These are phyloP conservation scores for Phialocephala sp. DNA, from an alignment of 2,329 filamentous ascomycete species.

Conservation along the genomic window DNA sequence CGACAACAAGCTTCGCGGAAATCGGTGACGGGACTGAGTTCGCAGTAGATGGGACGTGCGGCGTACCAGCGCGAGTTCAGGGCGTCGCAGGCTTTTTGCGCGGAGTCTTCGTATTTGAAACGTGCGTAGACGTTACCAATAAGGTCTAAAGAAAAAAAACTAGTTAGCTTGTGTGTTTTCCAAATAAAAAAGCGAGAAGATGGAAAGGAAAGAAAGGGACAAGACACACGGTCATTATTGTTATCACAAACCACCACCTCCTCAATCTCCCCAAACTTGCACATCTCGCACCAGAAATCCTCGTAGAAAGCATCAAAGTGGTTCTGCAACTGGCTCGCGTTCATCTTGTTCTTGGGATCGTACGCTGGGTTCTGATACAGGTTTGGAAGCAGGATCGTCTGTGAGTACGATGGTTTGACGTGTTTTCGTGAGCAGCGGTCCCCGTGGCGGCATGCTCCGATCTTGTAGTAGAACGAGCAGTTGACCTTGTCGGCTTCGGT, in stretches of 20 bases:
- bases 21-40: conserved; percentile 94
- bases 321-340: conserved; percentile 92
- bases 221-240: conserved; percentile 76
- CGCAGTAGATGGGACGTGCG: conserved; percentile 96
- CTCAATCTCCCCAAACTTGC: conserved; percentile 97
- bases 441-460: conserved; percentile 96
- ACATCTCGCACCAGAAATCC: conserved; percentile 99
- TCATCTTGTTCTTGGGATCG: conserved; percentile 97
- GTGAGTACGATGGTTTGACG: conserved; percentile 97
- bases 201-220: not conserved
- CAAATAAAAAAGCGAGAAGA: not conserved
- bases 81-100: conserved; percentile 90
- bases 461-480: conserved; percentile 99
- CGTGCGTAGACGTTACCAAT: conserved; percentile 99
- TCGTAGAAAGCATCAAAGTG: conserved; percentile 99
- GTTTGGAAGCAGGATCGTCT: conserved; percentile 97
- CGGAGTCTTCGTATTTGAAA: conserved; percentile 99
- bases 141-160: conserved; percentile 63
- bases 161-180: conserved; percentile 35
- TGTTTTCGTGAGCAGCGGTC: conserved; percentile 98
- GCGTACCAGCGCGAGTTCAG: conserved; percentile 98
- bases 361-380: conserved; percentile 99
- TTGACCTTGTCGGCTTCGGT: conserved; percentile 99
- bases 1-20: conserved; percentile 98
- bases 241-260: conserved; percentile 99